Base-by-base conservation (phyloP, 2,329 filamentous ascomycete species). In the Penicillium sp. region DNA sequence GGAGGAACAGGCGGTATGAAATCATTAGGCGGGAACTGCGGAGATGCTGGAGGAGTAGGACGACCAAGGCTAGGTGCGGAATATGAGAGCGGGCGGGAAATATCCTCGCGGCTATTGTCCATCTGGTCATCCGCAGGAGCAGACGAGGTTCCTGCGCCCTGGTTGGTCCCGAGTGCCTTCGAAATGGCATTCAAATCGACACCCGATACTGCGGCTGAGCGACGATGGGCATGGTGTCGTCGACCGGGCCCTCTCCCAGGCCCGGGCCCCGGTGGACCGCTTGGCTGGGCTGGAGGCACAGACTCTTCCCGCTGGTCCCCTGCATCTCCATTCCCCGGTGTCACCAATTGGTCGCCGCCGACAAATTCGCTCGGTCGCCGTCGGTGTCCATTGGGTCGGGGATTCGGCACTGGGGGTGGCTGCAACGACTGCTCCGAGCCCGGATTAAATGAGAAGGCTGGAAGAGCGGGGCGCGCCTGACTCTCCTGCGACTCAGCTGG, bases 351-450 rank as follows among this genome's bases (percentile, higher is more conserved):
- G 41, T 66, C 62, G 6, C 84, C 85, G 25, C 86, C 86, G 31
- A 93, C 84, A 55, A 93, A 88, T 60, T 95, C 88, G 59, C 88
- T 95, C 17, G 80, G 84, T 37, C 84, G 84, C 54, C 89, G 77
- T 53, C 82, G 76, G 57, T 88, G 84, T 14, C 81, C 79, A 22
- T 34, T 34, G 6, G 28, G 37, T 36, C 37, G 32, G 20, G 18
- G 18, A 22, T 20, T 68, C 66, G 15, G 75, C 68, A 43, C 77
- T 26, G 30, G 31, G 15, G 27, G 16, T 18, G 76, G 73, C 10
- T 78, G 76, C 30, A 55, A 42, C 38, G 54, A 45, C 16, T 61
- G 44, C 16, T 45, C 35, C 10, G 54, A 51, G 31, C 64, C 56
- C 6, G 61, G 57, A 40, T 65, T 60, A 48, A 64, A 63, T 4